Evolutionary conservation across 805 yeast genomes (phyloP).

Genomic region (Hanseniaspora nectarophila): DNA sequence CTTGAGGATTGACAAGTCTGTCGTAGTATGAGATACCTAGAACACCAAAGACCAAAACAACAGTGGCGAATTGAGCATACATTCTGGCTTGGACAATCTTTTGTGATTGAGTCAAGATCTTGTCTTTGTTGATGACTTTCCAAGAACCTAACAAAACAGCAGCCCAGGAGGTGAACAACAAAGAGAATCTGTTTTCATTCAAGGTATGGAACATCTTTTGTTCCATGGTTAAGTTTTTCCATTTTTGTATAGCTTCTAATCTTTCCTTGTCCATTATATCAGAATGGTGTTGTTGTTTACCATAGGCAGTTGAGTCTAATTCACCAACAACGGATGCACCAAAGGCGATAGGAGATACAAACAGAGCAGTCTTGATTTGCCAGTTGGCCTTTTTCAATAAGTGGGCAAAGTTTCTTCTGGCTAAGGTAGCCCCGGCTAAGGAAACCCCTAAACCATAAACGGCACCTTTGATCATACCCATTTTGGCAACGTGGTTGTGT

Average conservation of each 20-base stretch:
- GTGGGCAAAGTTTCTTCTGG: conserved; percentile 38
- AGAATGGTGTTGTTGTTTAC: conserved; percentile 46
- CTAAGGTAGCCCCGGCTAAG: conserved; percentile 40
- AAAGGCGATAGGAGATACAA: conserved; percentile 56
- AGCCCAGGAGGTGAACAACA: conserved; percentile 67
- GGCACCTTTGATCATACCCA: conserved; percentile 54
- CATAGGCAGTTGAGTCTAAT: conserved; percentile 56
- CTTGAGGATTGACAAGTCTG: conserved; percentile 38
- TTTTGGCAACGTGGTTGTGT: conserved; percentile 45
- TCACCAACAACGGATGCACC: conserved; percentile 57
- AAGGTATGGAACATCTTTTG: conserved; percentile 42
- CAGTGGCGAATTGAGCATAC: conserved; percentile 79
- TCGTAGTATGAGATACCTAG: conserved; percentile 56
- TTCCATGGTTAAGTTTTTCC: conserved; percentile 38
- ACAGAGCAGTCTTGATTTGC: conserved; percentile 51
- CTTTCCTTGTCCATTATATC: conserved; percentile 30
- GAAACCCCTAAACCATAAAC: conserved; percentile 47
- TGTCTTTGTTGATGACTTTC: conserved; percentile 59
- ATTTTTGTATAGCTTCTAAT: conserved; percentile 38
- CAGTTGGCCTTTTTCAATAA: conserved; percentile 37
- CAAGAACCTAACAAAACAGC: conserved; percentile 72
- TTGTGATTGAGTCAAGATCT: conserved; percentile 61
- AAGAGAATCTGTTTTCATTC: conserved; percentile 48
- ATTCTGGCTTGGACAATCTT: conserved; percentile 81
- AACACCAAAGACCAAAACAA: conserved; percentile 55